These are phyloP conservation scores for Mucor piriformis DNA, from an alignment of 371 early-diverging fungal species.

Conservation along the genomic window DNA sequence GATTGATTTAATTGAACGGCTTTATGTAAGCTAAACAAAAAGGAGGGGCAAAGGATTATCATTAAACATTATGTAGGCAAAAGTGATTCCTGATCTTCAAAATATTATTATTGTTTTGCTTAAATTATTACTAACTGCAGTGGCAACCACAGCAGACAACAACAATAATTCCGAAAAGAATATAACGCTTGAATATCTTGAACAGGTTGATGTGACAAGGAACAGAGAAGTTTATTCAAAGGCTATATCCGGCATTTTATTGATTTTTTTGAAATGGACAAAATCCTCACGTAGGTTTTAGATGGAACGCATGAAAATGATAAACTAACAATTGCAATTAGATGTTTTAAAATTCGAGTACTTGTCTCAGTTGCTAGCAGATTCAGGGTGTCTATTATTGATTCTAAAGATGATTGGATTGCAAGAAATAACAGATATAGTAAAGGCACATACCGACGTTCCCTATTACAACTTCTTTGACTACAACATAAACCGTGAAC, in stretches of 20 bases:
- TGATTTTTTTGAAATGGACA: conserved; percentile 67
- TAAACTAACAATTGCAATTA: conserved; percentile 9
- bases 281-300: conserved; percentile 67
- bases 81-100: conserved; percentile 45
- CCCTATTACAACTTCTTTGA: conserved; percentile 50
- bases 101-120: conserved; percentile 49
- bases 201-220: conserved; percentile 53
- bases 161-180: background rate
- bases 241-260: conserved; percentile 71
- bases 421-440: conserved; percentile 60
- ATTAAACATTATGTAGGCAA: conserved; percentile 24
- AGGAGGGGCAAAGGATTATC: background rate
- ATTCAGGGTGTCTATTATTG: conserved; percentile 79
- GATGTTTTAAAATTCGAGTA: conserved; percentile 79
- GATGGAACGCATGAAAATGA: background rate
- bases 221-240: conserved; percentile 79
- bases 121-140: conserved; percentile 45
- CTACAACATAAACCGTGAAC: conserved; percentile 2
- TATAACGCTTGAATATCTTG: conserved; percentile 25
- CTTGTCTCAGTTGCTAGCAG: conserved; percentile 74
- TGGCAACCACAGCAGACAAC: conserved; percentile 6
- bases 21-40: conserved; percentile 1
- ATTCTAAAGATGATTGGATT: conserved; percentile 81
- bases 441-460: conserved; percentile 61
- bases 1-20: background rate